Evolutionary conservation across 164 flowering plant genomes (phyloP).

Genomic region (Santalum album): DNA sequence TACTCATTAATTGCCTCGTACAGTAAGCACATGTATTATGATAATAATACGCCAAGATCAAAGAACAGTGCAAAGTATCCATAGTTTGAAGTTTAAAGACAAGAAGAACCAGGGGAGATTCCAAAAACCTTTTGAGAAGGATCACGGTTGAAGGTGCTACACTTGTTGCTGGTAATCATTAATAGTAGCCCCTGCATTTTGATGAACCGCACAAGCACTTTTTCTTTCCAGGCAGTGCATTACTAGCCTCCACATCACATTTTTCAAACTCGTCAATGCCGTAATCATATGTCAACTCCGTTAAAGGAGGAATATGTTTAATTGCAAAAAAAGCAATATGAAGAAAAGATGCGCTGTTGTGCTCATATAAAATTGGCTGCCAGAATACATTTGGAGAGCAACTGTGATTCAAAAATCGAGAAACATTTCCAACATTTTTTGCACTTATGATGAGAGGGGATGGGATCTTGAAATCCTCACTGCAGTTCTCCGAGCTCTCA

Average conservation of each 20-base stretch:
- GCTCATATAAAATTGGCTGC: not conserved
- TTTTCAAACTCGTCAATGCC: not conserved
- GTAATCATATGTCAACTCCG: constrained; percentile 5
- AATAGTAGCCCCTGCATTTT: constrained; percentile 1
- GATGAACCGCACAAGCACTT: constrained; percentile 1
- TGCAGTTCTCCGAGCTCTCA: not conserved
- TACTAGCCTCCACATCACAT: not conserved
- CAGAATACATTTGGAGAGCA: constrained; percentile 3
- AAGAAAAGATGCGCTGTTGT: not conserved
- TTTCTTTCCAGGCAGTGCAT: not conserved
- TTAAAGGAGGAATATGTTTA: constrained; percentile 3
- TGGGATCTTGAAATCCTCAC: not conserved
- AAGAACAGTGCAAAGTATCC: too few species aligned
- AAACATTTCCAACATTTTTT: constrained; percentile 4
- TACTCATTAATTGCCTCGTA: too few species aligned
- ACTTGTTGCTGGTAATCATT: not conserved
- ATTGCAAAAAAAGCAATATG: constrained; percentile 1
- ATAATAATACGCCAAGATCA: too few species aligned
- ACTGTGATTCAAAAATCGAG: constrained; percentile 5
- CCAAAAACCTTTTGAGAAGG: not conserved
- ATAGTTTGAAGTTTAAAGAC: not conserved
- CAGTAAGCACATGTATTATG: too few species aligned
- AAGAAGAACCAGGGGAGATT: not conserved
- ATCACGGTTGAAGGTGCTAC: not conserved
- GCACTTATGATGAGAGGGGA: not conserved